These are phyloP conservation scores for Globisporangium nodosum DNA, from an alignment of 352 stramenopile genomes.

Conservation along the genomic window DNA sequence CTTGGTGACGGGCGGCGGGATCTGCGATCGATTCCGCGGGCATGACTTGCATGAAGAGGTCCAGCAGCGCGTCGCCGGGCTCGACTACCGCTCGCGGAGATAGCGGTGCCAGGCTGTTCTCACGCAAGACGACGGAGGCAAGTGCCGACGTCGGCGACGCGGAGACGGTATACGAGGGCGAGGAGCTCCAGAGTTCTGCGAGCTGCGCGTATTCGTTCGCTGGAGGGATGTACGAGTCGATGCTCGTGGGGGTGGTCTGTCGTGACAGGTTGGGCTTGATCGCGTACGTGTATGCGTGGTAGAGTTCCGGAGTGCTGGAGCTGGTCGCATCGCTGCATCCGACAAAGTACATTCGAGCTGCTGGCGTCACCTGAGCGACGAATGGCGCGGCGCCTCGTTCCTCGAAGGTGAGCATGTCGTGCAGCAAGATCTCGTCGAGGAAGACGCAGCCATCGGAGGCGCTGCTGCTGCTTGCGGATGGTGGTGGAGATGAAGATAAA, in stretches of 20 bases:
- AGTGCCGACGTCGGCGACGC: too few species aligned
- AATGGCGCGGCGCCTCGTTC: background rate
- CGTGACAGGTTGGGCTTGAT: background rate
- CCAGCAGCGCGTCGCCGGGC: conserved; percentile 3
- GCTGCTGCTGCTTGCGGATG: background rate
- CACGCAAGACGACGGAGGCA: background rate
- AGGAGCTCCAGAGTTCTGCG: conserved; percentile 8
- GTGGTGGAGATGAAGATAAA: conserved; percentile 5
- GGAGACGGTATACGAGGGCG: background rate
- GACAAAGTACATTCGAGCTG: background rate
- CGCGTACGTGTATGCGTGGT: conserved; percentile 3
- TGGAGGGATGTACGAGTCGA: conserved; percentile 5
- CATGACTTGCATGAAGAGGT: conserved; percentile 8
- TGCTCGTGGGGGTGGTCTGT: conserved; percentile 5
- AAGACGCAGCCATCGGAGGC: background rate
- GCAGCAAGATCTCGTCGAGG: conserved; percentile 3
- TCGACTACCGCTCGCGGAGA: background rate
- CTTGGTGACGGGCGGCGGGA: too few species aligned
- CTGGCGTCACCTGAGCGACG: background rate
- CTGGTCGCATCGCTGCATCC: background rate
- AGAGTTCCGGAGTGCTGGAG: background rate
- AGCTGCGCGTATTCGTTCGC: conserved; percentile 13
- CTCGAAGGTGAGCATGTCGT: background rate
- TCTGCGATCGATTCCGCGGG: background rate
- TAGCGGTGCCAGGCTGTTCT: background rate